Evolutionary conservation across 1,284 basidiomycete genomes (phyloP), one percentile per base, ranked within the genome.

Genomic region (Sporisorium sorghi): DNA sequence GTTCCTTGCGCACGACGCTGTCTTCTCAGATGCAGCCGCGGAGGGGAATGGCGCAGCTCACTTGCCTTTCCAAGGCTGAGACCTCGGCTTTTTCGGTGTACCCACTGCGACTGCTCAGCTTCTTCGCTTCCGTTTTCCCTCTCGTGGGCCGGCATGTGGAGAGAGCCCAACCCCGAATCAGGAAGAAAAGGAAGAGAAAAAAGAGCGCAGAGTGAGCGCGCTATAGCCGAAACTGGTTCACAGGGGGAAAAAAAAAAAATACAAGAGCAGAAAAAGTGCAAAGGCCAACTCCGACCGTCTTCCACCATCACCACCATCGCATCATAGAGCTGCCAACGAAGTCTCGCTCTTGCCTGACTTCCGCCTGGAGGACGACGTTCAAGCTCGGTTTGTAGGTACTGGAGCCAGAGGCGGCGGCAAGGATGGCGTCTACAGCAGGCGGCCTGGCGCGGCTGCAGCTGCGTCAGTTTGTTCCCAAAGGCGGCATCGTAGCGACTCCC

Each of bases 361-460:
- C n/a, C 17, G n/a, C 35, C 17, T n/a, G 17, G 35, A 37, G 28
- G 28, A 40, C 3, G 8, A 6, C n/a, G 5, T n/a, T 40, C 37
- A 1, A 8, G 15, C n/a, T 40, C 35, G 35, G 35, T 8, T n/a
- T n/a, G n/a, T n/a, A n/a, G n/a, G n/a, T n/a, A n/a, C n/a, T n/a
- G n/a, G n/a, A n/a, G 15, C 17, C 14, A 47, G n/a, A 24, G 48
- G 51, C n/a, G 28, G 4, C 32, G 21, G 35, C 32, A 23, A 32
- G 5, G 32, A 64, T 69, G 66, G 60, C 60, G 37, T 73, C 70
- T 15, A 73, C 64, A 21, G 57, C 65, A 10, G 40, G 57, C 2
- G 52, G 57, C 24, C 15, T 67, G 57, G 70, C 70, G 7, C 33
- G 63, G 17, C 26, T 58, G n/a, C 70, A 73, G 39, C 53, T 73